Evolutionary conservation across 163 green algal species (phyloP).

Genomic region (Prototheca cutis): DNA sequence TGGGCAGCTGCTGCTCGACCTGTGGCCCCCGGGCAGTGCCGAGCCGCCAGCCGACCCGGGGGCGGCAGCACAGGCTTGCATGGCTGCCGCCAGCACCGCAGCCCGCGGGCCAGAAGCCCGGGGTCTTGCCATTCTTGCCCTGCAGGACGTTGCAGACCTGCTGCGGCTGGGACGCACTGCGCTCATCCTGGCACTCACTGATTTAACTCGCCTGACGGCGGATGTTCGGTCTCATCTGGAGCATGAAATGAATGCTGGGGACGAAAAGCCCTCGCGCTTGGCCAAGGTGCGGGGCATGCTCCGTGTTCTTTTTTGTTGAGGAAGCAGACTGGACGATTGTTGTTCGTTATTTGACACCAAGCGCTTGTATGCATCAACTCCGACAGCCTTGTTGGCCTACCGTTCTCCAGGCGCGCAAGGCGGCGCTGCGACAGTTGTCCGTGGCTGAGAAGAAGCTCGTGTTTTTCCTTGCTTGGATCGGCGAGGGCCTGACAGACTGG

Average conservation of each 20-base stretch:
- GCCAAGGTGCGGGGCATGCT: no score
- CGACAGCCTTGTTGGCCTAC: no score
- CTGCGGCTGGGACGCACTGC: background rate
- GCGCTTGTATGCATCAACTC: no score
- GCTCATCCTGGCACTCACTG: background rate
- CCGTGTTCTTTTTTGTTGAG: background rate
- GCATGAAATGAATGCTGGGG: no score
- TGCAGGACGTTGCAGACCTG: background rate
- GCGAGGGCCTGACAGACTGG: constrained; percentile 24
- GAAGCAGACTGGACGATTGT: background rate
- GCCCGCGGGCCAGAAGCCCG: background rate
- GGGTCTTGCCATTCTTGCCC: background rate
- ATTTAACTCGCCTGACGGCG: background rate
- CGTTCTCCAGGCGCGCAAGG: constrained; percentile 13
- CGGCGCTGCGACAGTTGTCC: constrained; percentile 4
- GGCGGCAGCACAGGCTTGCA: background rate
- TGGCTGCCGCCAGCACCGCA: background rate
- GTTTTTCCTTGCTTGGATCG: constrained; percentile 47
- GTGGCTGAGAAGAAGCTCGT: constrained; percentile 40
- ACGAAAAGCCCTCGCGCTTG: no score
- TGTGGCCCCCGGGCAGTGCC: background rate
- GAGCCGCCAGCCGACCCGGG: background rate
- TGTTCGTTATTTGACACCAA: no score
- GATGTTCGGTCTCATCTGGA: no score
- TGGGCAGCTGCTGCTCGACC: constrained; percentile 2